phyloP scores from a whole-genome alignment of 129 eudicot species.

The carrot (Daucus carota) region DH1_v3.0 NC_030385.2:32264501-32265000 shows the following conservation, averaged over 20 bases:
- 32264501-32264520: conserved; percentile 77
- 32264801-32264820: not conserved
- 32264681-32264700: conserved; percentile 34
- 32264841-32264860: not conserved
- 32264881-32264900: not conserved
- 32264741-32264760: conserved; percentile 17
- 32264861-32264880: not conserved
- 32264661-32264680: conserved; percentile 52
- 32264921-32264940: not conserved
- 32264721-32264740: conserved; percentile 8
- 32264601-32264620: conserved; percentile 31
- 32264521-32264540: conserved; percentile 90
- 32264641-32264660: conserved; percentile 55
- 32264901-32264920: not conserved
- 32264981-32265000: not conserved
- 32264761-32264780: conserved; percentile 22
- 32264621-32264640: conserved; percentile 49
- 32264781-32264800: conserved; percentile 56
- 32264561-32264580: conserved; percentile 68
- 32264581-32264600: conserved; percentile 66
- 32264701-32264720: conserved; percentile 26
- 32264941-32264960: not conserved
- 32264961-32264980: not conserved
- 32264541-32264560: conserved; percentile 61
- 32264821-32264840: not conserved